Evolutionary conservation across 2,329 filamentous ascomycete genomes (phyloP), one percentile per base, ranked within the genome.

Genomic region (Exophiala mesophila): DNA sequence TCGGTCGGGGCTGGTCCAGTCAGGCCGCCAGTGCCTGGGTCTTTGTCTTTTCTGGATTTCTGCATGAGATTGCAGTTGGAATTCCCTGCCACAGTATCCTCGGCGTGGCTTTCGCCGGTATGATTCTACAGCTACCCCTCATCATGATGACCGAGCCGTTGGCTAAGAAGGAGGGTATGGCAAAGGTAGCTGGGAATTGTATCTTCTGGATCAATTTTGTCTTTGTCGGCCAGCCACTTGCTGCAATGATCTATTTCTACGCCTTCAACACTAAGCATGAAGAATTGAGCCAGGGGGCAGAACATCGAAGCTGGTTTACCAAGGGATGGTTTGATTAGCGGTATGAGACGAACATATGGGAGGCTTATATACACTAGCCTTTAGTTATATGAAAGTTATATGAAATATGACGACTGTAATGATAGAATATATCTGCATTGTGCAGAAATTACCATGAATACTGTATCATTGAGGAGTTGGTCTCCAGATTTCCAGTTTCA

Each of bases 251-350:
- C 62, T 98, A 98, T 64, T 98, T 96, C 64, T 97, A 97, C 62
- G 89, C 89, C 1, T 98, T 92, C 90, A 90, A 97, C 67, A 88
- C 88, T 41, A 97, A 97, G 69, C 96, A 95, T 61, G 92, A 92
- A 9, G 88, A 83, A 57, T 83, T 89, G 16, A 86, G 70, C 52
- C 61, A 59, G 35, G 55, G 15, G 15, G 18, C n/a, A 18, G n/a
- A 40, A 4, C n/a, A 24, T 15, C 15, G 26, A 29, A 8, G 15
- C 13, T 17, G 3, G 13, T 18, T 18, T 12, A 17, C 4, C 9
- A 3, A 26, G 16, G 3, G 9, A 6, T 28, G 5, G 18, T 26
- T 13, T 6, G 8, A 28, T 10, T 29, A 28, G 36, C n/a, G n/a
- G n/a, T n/a, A n/a, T n/a, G n/a, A n/a, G n/a, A n/a, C n/a, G n/a